Conservation (phyloP, 495 filamentous ascomycete genomes). For the Aspergillus bertholletiae region DNA sequence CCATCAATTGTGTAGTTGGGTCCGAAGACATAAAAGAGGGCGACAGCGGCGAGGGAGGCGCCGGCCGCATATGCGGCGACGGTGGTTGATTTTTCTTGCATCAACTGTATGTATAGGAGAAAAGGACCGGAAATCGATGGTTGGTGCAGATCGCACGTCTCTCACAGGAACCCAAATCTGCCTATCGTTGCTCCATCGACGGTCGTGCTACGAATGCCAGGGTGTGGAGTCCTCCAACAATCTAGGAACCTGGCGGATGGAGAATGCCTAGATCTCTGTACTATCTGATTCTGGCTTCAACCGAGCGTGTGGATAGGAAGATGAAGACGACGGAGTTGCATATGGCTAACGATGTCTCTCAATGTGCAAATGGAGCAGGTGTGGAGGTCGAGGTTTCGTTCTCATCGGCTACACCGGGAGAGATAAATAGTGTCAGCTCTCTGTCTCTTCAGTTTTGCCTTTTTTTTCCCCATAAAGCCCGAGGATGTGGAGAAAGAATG, state of each 20-base stretch:
- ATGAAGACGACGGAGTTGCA: not conserved
- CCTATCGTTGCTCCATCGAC: conserved; percentile 18
- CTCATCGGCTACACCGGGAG: not conserved
- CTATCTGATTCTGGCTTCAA: not conserved
- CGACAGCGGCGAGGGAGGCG: conserved; percentile 92
- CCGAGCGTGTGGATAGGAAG: not conserved
- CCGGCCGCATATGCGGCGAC: conserved; percentile 92
- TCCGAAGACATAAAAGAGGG: conserved; percentile 93
- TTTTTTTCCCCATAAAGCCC: conserved; percentile 10
- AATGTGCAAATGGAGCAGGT: not conserved
- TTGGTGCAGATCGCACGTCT: not conserved
- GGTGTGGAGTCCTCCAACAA: not conserved
- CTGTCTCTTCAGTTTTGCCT: conserved; percentile 8
- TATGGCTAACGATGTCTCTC: not conserved
- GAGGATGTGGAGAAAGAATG: conserved; percentile 14
- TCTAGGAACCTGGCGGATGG: not conserved
- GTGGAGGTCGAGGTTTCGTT: not conserved
- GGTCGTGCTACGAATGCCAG: not conserved
- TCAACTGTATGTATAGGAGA: conserved; percentile 33
- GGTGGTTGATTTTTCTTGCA: conserved; percentile 84
- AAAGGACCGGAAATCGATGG: not conserved
- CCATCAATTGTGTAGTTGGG: conserved; percentile 92
- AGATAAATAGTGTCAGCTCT: not conserved
- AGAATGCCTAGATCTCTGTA: not conserved
- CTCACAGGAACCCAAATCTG: not conserved